A percentile compares a stretch with the other conserved stretches of the same genome.
phyloP scores from a whole-genome alignment of 176 grass and related monocot species.

The Tillandsia fasciculata region DNA sequence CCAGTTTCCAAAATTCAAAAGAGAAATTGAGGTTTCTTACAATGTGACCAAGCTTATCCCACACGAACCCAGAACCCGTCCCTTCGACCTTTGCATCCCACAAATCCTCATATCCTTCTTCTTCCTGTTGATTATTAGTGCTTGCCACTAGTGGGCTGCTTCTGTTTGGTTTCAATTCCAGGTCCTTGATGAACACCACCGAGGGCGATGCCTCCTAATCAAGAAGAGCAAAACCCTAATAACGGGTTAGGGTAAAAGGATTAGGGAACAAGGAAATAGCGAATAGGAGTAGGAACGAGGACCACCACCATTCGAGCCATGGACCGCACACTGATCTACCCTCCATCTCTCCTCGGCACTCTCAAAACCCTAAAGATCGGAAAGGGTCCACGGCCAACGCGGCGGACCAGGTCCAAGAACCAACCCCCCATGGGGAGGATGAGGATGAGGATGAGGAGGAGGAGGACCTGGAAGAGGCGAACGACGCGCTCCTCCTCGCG shows the following conservation, averaged over 20 bases:
- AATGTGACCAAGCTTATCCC: conserved; percentile 71
- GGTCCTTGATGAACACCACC: conserved; percentile 89
- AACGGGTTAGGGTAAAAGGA: background rate
- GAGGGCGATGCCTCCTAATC: conserved; percentile 63
- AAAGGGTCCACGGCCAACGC: background rate
- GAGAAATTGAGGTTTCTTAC: conserved; percentile 23
- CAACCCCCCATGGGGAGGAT: too few species aligned
- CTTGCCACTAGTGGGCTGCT: background rate
- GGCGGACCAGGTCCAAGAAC: background rate
- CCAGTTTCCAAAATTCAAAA: background rate
- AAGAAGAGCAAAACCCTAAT: background rate
- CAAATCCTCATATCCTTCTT: conserved; percentile 21
- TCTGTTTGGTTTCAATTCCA: conserved; percentile 13
- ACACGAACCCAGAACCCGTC: conserved; percentile 69
- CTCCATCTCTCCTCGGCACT: background rate
- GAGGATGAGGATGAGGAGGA: rapidly evolving
- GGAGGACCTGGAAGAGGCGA: conserved; percentile 30
- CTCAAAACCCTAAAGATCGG: background rate
- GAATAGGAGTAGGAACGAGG: background rate
- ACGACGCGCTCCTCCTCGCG: conserved; percentile 40
- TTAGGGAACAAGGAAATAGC: background rate
- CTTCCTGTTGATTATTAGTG: background rate
- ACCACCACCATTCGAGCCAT: background rate
- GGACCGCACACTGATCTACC: background rate
- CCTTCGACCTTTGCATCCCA: conserved; percentile 47